Evolutionary conservation across 805 yeast genomes (phyloP).

Genomic region (Myxozyma lipomycoides): DNA sequence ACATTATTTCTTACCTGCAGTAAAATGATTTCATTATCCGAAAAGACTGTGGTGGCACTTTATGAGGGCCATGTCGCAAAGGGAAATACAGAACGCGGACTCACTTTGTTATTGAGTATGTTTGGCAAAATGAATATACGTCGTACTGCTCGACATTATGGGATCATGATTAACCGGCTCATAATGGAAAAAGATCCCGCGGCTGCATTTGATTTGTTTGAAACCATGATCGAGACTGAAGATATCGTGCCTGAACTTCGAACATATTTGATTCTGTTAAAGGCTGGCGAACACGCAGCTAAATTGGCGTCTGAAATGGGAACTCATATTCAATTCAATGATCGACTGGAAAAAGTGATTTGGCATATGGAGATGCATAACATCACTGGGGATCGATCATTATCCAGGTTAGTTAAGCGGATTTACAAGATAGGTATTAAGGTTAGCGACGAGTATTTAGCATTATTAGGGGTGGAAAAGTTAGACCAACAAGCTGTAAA

Average conservation of each 20-base stretch:
- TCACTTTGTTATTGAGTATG: slow-evolving; percentile 5
- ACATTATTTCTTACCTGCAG: slow-evolving; percentile 1
- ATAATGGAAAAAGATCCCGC: slow-evolving; percentile 5
- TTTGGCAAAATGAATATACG: slow-evolving; percentile 6
- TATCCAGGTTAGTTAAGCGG: not conserved
- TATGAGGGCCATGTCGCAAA: slow-evolving; percentile 15
- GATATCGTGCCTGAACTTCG: slow-evolving; percentile 2
- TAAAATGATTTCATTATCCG: slow-evolving; percentile 1
- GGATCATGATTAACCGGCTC: slow-evolving; percentile 5
- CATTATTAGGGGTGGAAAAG: not conserved
- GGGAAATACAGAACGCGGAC: slow-evolving; percentile 15
- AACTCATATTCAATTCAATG: not conserved
- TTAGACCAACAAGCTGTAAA: not conserved
- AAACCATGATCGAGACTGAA: slow-evolving; percentile 3
- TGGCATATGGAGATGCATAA: not conserved
- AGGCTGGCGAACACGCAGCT: not conserved
- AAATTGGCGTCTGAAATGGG: not conserved
- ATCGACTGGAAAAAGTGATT: not conserved
- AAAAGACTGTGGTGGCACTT: slow-evolving; percentile 9
- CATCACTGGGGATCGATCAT: not conserved
- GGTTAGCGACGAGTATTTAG: not conserved
- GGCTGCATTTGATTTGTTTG: slow-evolving; percentile 11
- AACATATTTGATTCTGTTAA: slow-evolving; percentile 5
- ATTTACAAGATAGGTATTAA: not conserved
- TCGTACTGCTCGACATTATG: slow-evolving; percentile 1